A percentile compares a stretch with the other conserved stretches of the same genome.
phyloP scores from a whole-genome alignment of 129 eudicot species.

The Glebionis coronaria region DNA sequence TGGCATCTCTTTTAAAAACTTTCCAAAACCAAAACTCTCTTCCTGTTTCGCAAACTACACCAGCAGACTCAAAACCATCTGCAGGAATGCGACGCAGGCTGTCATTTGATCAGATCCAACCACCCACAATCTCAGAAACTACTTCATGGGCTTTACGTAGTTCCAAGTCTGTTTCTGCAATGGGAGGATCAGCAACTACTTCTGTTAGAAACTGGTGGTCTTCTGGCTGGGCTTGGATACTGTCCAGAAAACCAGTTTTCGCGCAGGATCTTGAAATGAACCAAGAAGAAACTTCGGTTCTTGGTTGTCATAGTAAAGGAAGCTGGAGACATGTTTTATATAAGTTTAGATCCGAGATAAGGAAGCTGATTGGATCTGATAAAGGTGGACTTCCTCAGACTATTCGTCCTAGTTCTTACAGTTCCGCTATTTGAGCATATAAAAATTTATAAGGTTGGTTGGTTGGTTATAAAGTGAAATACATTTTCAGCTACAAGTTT shows the following conservation, averaged over 20 bases:
- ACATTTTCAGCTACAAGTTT: slow-evolving; percentile 1
- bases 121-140: slow-evolving; percentile 22
- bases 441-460: background rate
- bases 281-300: slow-evolving; percentile 53
- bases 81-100: slow-evolving; percentile 51
- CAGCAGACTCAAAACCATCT: slow-evolving; percentile 19
- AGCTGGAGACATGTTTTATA: slow-evolving; percentile 74
- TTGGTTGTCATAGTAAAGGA: slow-evolving; percentile 64
- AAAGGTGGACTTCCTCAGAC: slow-evolving; percentile 62
- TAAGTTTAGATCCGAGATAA: slow-evolving; percentile 58
- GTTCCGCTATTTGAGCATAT: slow-evolving; percentile 22
- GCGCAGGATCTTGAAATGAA: slow-evolving; percentile 94
- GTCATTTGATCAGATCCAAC: slow-evolving; percentile 52
- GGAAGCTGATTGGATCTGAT: slow-evolving; percentile 47
- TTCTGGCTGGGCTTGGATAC: slow-evolving; percentile 69
- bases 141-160: slow-evolving; percentile 51
- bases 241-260: slow-evolving; percentile 70
- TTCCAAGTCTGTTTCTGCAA: slow-evolving; percentile 67
- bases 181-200: slow-evolving; percentile 46
- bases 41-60: slow-evolving; percentile 20
- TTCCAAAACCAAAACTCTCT: slow-evolving; percentile 27
- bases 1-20: slow-evolving; percentile 28
- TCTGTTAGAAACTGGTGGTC: slow-evolving; percentile 80
- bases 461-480: background rate
- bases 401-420: slow-evolving; percentile 38